These are phyloP conservation scores for Curvularia hawaiiensis DNA, from an alignment of 2,329 filamentous ascomycete genomes.

Conservation along the genomic window DNA sequence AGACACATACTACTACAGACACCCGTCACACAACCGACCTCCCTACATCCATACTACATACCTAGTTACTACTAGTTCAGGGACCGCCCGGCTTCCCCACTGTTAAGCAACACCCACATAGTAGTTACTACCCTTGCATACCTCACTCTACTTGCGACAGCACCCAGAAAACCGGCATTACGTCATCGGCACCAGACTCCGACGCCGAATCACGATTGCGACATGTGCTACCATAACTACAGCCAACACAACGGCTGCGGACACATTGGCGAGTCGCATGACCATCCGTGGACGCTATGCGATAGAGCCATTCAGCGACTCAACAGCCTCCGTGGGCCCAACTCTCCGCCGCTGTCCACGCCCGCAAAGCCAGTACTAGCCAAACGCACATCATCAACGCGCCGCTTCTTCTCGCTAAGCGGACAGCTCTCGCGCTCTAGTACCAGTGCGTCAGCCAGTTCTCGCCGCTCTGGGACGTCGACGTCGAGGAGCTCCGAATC, in stretches of 20 bases:
- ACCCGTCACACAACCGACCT: neutral
- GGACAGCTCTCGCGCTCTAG: slow-evolving; percentile 31
- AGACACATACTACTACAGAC: neutral
- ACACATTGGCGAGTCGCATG: slow-evolving; percentile 37
- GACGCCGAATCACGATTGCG: neutral
- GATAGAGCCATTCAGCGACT: slow-evolving; percentile 29
- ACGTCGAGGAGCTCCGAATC: slow-evolving; percentile 21
- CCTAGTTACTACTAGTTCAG: slow-evolving; percentile 9
- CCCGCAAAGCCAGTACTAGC: slow-evolving; percentile 17
- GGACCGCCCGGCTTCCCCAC: neutral
- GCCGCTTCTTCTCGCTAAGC: slow-evolving; percentile 35
- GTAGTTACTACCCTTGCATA: slow-evolving; percentile 4
- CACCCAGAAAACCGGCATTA: neutral
- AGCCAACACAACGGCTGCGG: slow-evolving; percentile 43
- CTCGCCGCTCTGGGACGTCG: slow-evolving; percentile 18
- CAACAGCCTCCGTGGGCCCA: slow-evolving; percentile 32
- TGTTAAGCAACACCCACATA: neutral
- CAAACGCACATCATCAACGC: slow-evolving; percentile 29
- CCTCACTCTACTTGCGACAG: slow-evolving; percentile 4
- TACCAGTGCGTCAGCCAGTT: slow-evolving; percentile 23
- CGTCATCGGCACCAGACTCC: slow-evolving; percentile 13
- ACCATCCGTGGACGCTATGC: slow-evolving; percentile 38
- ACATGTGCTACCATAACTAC: slow-evolving; percentile 43
- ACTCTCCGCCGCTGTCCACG: slow-evolving; percentile 33
- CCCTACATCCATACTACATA: neutral